These are phyloP conservation scores for Aspergillus udagawae DNA, from an alignment of 2,329 filamentous ascomycete species.

Conservation along the genomic window DNA sequence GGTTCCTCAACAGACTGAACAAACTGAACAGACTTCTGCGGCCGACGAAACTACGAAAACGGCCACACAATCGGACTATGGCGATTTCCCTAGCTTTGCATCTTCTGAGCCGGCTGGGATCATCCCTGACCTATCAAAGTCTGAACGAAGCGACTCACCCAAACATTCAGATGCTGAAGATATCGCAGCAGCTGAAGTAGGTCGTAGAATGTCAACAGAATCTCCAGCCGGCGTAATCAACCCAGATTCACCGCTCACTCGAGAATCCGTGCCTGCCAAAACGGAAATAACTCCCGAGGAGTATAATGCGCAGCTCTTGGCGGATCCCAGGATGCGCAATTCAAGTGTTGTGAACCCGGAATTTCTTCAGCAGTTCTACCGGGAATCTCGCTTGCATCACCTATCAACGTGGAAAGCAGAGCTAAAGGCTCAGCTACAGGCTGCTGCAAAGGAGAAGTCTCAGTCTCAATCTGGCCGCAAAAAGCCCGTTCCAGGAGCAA, in stretches of 20 bases:
- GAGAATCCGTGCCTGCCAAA: slow-evolving; percentile 25
- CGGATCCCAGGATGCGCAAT: slow-evolving; percentile 80
- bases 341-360: slow-evolving; percentile 89
- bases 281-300: slow-evolving; percentile 75
- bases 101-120: slow-evolving; percentile 14
- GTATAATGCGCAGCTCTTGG: slow-evolving; percentile 79
- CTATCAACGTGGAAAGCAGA: slow-evolving; percentile 96
- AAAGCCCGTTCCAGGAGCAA: slow-evolving; percentile 57
- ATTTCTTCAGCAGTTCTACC: slow-evolving; percentile 91
- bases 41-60: slow-evolving; percentile 22
- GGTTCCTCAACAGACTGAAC: neutral
- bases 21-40: neutral
- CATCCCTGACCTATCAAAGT: neutral
- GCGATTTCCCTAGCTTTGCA: slow-evolving; percentile 34
- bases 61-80: slow-evolving; percentile 43
- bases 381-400: slow-evolving; percentile 91
- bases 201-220: neutral
- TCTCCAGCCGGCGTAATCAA: slow-evolving; percentile 1
- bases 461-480: slow-evolving; percentile 44
- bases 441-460: slow-evolving; percentile 66
- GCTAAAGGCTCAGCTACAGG: slow-evolving; percentile 83
- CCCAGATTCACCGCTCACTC: slow-evolving; percentile 16
- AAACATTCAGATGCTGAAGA: neutral
- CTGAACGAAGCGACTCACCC: neutral
- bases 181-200: neutral